Percentiles rank a stretch among this genome's conserved stretches.
Evolutionary conservation across 306 rosid species (phyloP).

Genomic region (Spatholobus suberectus): DNA sequence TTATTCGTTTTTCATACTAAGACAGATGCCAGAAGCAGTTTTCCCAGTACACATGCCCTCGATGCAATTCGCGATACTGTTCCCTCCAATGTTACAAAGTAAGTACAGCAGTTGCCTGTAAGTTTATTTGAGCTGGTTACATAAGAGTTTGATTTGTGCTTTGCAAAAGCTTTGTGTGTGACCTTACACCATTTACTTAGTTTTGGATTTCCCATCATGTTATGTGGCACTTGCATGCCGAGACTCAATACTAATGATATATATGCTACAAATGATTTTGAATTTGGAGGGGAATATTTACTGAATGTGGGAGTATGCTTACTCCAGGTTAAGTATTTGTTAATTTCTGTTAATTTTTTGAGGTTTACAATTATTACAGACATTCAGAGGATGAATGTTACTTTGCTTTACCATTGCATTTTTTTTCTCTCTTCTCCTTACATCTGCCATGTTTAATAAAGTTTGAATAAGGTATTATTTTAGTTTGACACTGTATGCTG

Average conservation of each 20-base stretch:
- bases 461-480: conserved; percentile 13
- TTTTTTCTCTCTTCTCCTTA: not conserved
- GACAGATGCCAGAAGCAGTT: conserved; percentile 92
- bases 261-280: conserved; percentile 2
- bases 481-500: not conserved
- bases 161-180: conserved; percentile 4
- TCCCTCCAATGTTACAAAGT: conserved; percentile 93
- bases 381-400: not conserved
- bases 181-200: not conserved
- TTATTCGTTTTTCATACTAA: not conserved
- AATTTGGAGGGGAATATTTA: not conserved
- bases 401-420: conserved; percentile 19
- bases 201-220: not conserved
- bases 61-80: conserved; percentile 89
- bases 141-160: not conserved
- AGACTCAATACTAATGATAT: not conserved
- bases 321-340: conserved; percentile 8
- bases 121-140: conserved; percentile 21
- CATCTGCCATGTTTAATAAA: not conserved
- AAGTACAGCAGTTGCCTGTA: not conserved
- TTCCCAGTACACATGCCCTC: conserved; percentile 93
- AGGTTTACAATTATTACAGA: not conserved
- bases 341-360: not conserved
- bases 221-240: conserved; percentile 9
- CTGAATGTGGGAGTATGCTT: not conserved